A percentile compares a stretch with the other conserved stretches of the same genome.
phyloP scores from a whole-genome alignment of 805 yeast species.

The Wickerhamomyces bisporus region DNA sequence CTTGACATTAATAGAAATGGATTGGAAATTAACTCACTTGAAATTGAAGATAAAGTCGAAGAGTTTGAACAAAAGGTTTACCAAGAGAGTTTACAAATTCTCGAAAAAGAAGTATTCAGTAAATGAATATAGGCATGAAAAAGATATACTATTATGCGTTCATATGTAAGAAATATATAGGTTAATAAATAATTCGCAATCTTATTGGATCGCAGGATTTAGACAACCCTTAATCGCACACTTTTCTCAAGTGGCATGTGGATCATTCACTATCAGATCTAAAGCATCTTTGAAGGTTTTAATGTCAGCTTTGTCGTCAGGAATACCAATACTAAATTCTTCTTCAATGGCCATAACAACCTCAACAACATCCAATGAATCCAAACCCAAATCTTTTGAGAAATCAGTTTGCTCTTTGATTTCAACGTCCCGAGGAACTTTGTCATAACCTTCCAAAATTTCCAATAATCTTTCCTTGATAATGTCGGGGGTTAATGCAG shows the following conservation, averaged over 20 bases:
- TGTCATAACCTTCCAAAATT: conserved; percentile 60
- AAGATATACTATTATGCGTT: neutral
- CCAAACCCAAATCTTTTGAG: conserved; percentile 62
- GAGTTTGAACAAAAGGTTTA: conserved; percentile 32
- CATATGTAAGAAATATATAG: conserved; percentile 5
- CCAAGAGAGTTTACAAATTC: conserved; percentile 35
- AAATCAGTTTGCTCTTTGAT: conserved; percentile 44
- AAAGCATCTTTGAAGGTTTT: conserved; percentile 84
- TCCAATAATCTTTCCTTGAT: conserved; percentile 59
- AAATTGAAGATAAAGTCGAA: conserved; percentile 15
- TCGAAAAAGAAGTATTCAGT: conserved; percentile 37
- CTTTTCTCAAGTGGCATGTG: conserved; percentile 15
- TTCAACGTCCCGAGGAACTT: conserved; percentile 33
- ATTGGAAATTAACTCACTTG: conserved; percentile 31
- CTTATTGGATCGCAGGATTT: neutral
- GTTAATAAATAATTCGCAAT: conserved; percentile 6
- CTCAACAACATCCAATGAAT: conserved; percentile 68
- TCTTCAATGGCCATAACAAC: conserved; percentile 70
- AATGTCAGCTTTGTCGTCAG: conserved; percentile 82
- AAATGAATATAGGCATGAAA: conserved; percentile 2
- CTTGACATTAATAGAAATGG: conserved; percentile 48
- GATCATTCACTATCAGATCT: conserved; percentile 50
- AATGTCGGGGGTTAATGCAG: conserved; percentile 56
- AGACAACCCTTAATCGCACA: neutral
- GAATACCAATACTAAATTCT: conserved; percentile 60